Base-by-base conservation (phyloP, 1,284 basidiomycete species). In the Inonotus hispidus region DNA sequence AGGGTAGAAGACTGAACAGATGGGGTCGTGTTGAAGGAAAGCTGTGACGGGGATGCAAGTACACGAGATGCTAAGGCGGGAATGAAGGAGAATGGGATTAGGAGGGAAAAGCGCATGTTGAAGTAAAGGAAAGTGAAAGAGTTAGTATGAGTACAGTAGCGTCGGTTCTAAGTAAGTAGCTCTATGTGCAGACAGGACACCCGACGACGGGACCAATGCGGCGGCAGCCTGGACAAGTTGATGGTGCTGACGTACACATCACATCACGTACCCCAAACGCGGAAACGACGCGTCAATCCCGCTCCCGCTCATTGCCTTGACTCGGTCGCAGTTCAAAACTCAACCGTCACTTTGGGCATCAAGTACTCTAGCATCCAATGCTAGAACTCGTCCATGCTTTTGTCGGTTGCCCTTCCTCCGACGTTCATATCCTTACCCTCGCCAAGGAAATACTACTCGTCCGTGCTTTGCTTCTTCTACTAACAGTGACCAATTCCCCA, bases 371-470 rank as follows among this genome's bases (percentile, higher is more conserved):
- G 50, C 27, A n/a, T 27, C 50, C 39, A 63, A 80, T 90, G 88
- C 82, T 90, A 55, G 74, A 80, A 64, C 81, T 88, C 66, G 71
- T 82, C 60, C 77, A 78, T 66, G 73, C 81, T 21, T 85, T 82
- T 69, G 76, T 79, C 19, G 85, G 83, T 59, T 78, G 77, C 60
- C 87, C 89, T 25, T 70, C 76, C n/a, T 76, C 77, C 38, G 75
- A 76, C 21, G 72, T 88, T 57, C 79, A 82, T 62, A 79, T 82
- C 70, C 79, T 91, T 62, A 69, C 76, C 27, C 76, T 89, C 25
- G 78, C 79, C 38, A 71, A 77, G 62, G 74, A 79, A 55, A 77
- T 82, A 25, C 75, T 90, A 19, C 72, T 90, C 63, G 89, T 88
- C 64, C 76, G 61, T 38, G n/a, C 52, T 55, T 53, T 37, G 19